phyloP scores from a whole-genome alignment of 2,329 filamentous ascomycete species.

The Fusarium sp. region DNA sequence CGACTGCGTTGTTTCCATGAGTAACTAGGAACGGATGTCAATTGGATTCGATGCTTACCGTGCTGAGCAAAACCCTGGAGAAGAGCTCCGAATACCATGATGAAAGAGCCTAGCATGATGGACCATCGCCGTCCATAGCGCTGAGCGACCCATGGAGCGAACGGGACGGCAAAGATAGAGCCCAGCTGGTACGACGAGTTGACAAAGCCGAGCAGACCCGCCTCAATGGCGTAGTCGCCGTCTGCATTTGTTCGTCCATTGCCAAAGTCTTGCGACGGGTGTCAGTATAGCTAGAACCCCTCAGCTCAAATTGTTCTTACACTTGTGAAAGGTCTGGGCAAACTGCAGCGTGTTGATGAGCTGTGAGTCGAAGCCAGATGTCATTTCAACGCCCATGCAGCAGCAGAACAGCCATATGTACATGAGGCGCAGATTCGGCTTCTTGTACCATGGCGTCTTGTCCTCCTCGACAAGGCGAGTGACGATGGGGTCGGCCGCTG shows the following conservation, averaged over 20 bases:
- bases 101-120: constrained; percentile 68
- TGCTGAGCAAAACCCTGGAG: constrained; percentile 68
- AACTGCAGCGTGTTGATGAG: constrained; percentile 60
- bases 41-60: constrained; percentile 34
- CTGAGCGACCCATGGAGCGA: constrained; percentile 68
- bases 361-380: constrained; percentile 69
- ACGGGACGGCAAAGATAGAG: constrained; percentile 67
- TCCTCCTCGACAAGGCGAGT: constrained; percentile 53
- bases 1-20: constrained; percentile 52
- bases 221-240: constrained; percentile 47
- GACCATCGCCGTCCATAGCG: constrained; percentile 62
- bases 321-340: constrained; percentile 56
- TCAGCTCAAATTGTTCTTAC: constrained; percentile 34
- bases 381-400: constrained; percentile 71
- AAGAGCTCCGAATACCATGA: constrained; percentile 70
- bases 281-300: constrained; percentile 8
- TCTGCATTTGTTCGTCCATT: constrained; percentile 35
- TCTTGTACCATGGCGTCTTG: constrained; percentile 66
- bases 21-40: too few species aligned
- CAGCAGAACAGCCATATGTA: constrained; percentile 68
- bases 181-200: constrained; percentile 70
- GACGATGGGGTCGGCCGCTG: constrained; percentile 46
- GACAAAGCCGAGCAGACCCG: constrained; percentile 62
- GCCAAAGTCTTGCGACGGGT: constrained; percentile 24
- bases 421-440: constrained; percentile 66